A percentile compares a stretch with the other conserved stretches of the same genome.
These are phyloP conservation scores for Spiraea crenata DNA, from an alignment of 331 rosid species.

Conservation along the genomic window DNA sequence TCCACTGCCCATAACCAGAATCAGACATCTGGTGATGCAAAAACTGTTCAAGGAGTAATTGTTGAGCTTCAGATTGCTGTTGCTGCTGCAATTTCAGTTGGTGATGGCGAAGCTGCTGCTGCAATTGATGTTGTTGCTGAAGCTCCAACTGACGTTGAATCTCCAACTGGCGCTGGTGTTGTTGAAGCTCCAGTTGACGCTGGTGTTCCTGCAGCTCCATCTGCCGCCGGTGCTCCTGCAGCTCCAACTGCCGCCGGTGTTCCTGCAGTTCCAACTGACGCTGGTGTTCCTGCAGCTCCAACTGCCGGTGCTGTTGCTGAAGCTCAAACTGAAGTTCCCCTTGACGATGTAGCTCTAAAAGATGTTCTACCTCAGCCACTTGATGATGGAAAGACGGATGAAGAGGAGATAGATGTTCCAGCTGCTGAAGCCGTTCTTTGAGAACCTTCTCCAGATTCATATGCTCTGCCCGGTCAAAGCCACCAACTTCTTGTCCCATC, in stretches of 20 bases:
- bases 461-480: conserved; percentile 43
- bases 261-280: conserved; percentile 17
- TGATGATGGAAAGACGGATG: conserved; percentile 34
- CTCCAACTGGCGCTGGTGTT: conserved; percentile 46
- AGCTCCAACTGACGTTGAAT: conserved; percentile 57
- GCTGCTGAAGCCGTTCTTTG: conserved; percentile 54
- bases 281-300: conserved; percentile 13
- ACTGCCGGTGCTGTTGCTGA: conserved; percentile 39
- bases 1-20: conserved; percentile 52
- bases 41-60: conserved; percentile 53
- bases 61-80: conserved; percentile 61
- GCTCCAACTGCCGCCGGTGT: conserved; percentile 24
- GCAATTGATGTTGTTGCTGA: conserved; percentile 57
- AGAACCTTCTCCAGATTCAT: conserved; percentile 44
- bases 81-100: conserved; percentile 58
- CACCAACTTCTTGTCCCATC: conserved; percentile 37
- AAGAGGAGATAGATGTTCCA: conserved; percentile 34
- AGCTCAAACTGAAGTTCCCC: conserved; percentile 21
- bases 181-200: conserved; percentile 21
- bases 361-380: conserved; percentile 54
- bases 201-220: conserved; percentile 21
- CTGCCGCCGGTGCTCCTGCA: too few relatives aligned
- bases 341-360: conserved; percentile 42
- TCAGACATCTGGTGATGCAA: conserved; percentile 56
- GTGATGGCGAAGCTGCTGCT: conserved; percentile 51